Evolutionary conservation across 2,329 filamentous ascomycete species (phyloP).

Genomic region (Tetracladium maxilliforme): DNA sequence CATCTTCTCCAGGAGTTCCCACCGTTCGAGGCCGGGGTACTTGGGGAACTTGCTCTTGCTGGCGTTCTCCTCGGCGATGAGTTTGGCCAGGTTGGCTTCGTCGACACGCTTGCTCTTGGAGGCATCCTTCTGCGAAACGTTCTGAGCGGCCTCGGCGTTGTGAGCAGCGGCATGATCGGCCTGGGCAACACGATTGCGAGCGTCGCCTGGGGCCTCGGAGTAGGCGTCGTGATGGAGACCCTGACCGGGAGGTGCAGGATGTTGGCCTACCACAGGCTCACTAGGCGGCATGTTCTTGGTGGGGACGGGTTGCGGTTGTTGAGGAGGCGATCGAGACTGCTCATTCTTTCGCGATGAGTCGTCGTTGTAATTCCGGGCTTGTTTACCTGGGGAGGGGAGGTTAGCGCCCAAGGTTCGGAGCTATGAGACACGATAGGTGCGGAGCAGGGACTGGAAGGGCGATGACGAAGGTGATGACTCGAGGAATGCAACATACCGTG

Average conservation of each 20-base stretch:
- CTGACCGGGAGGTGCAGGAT: too few relatives aligned
- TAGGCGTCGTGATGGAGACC: too few relatives aligned
- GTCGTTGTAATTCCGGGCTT: too few relatives aligned
- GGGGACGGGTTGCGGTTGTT: constrained; percentile 10
- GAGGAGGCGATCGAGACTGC: constrained; percentile 20
- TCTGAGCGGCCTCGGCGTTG: constrained; percentile 46
- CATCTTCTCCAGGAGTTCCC: constrained; percentile 89
- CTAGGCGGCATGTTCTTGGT: too few relatives aligned
- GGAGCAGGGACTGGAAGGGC: too few relatives aligned
- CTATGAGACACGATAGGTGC: too few relatives aligned
- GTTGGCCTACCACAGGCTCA: too few relatives aligned
- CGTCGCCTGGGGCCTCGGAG: constrained; percentile 43
- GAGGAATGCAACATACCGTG: too few relatives aligned
- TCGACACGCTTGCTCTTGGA: constrained; percentile 29
- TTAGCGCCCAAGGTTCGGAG: too few relatives aligned
- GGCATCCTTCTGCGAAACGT: constrained; percentile 13
- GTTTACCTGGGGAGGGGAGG: too few relatives aligned
- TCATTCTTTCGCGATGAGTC: too few relatives aligned
- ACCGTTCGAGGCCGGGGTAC: constrained; percentile 76
- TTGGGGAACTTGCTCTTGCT: constrained; percentile 72
- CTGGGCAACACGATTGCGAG: constrained; percentile 53
- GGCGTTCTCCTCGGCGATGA: constrained; percentile 85
- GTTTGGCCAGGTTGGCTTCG: constrained; percentile 63
- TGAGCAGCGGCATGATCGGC: constrained; percentile 51
- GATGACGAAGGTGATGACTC: too few relatives aligned